Evolutionary conservation across 305 asterid genomes (phyloP).

Genomic region (Fraxinus floribunda): DNA sequence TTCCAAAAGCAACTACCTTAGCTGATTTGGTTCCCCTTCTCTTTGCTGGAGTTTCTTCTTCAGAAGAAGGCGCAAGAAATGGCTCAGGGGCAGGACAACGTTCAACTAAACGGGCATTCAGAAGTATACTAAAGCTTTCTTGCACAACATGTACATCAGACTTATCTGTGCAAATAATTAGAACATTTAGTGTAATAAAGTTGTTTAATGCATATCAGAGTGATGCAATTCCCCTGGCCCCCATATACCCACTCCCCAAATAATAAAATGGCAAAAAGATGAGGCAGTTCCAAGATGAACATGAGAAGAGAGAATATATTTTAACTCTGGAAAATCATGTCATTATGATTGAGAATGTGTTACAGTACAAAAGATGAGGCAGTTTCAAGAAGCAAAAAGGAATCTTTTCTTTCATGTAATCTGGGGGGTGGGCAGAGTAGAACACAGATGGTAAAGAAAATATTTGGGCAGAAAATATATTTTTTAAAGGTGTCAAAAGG

Average conservation of each 20-base stretch:
- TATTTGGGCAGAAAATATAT: neutral
- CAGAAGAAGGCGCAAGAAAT: conserved; percentile 54
- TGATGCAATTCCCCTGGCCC: neutral
- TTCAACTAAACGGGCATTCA: conserved; percentile 66
- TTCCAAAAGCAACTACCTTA: conserved; percentile 48
- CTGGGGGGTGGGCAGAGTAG: neutral
- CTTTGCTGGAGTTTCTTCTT: conserved; percentile 49
- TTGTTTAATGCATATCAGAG: conserved; percentile 16
- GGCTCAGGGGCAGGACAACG: conserved; percentile 91
- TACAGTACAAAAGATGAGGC: neutral
- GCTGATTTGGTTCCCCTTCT: conserved; percentile 50
- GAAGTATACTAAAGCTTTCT: conserved; percentile 59
- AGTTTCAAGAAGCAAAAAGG: neutral
- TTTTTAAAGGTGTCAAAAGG: neutral
- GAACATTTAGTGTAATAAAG: conserved; percentile 9
- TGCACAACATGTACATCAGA: conserved; percentile 36
- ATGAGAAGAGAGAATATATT: neutral
- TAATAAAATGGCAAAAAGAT: neutral
- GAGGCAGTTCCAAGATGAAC: neutral
- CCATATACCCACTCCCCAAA: neutral
- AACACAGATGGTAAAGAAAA: neutral
- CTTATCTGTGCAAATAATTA: conserved; percentile 48
- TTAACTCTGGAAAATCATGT: neutral
- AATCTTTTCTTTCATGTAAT: neutral
- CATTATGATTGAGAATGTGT: neutral